A percentile compares a stretch with the other conserved stretches of the same genome.
These are phyloP conservation scores for Cnidoscolus chayamansa DNA, from an alignment of 441 rosid species.

Conservation along the genomic window DNA sequence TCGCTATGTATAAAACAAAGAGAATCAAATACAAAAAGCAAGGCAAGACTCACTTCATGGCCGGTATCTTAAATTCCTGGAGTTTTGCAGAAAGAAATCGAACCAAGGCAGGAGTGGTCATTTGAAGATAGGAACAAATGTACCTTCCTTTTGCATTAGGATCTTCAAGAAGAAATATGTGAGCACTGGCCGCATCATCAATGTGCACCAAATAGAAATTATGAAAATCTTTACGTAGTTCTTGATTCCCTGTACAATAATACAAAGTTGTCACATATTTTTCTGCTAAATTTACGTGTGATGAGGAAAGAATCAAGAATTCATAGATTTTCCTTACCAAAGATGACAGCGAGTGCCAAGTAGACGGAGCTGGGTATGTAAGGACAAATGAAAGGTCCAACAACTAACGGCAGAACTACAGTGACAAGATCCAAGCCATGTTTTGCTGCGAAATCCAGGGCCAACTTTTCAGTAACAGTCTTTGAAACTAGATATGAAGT, in stretches of 20 bases:
- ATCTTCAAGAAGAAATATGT: conserved; percentile 33
- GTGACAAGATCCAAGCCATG: conserved; percentile 26
- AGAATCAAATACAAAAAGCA: not conserved
- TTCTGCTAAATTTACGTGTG: too few relatives aligned
- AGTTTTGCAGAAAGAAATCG: not conserved
- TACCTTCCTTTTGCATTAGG: conserved; percentile 35
- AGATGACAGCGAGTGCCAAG: not conserved
- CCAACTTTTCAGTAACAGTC: conserved; percentile 19
- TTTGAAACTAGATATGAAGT: conserved; percentile 40
- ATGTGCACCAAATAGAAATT: conserved; percentile 27
- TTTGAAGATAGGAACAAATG: conserved; percentile 23
- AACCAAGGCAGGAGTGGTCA: conserved; percentile 9
- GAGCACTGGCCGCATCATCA: conserved; percentile 33
- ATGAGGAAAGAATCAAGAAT: too few relatives aligned
- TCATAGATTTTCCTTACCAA: not conserved
- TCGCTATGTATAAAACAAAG: not conserved
- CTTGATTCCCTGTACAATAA: conserved; percentile 20
- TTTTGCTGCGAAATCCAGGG: conserved; percentile 15
- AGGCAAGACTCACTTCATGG: not conserved
- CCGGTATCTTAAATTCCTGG: not conserved
- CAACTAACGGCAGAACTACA: conserved; percentile 21
- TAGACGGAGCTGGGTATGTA: conserved; percentile 34
- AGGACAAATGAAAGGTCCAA: conserved; percentile 44
- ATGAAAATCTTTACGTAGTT: not conserved
- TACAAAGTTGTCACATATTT: too few relatives aligned